Evolutionary conservation across 2,329 filamentous ascomycete species (phyloP), one percentile per base, ranked within the genome.

Genomic region (Cladobotryum protrusum): DNA sequence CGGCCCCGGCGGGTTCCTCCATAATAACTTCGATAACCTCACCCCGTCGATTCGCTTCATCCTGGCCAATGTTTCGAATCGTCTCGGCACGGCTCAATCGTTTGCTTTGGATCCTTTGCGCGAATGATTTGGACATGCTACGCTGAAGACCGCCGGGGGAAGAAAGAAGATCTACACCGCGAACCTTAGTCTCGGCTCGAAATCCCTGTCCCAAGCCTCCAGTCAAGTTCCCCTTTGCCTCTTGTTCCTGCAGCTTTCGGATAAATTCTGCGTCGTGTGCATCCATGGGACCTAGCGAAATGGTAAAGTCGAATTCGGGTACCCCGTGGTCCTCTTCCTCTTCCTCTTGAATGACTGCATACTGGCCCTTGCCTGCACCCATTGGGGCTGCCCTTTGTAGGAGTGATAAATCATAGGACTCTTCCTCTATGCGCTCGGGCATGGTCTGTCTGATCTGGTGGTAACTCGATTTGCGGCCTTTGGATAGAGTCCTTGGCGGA

Each of bases 21-120:
- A 81, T 65, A 42, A 84, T 74, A 2, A 84, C 76, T 58, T 82
- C 74, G 51, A 83, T 78, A 2, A 82, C 74, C 55, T 81, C 70
- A 14, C 79, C 79, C n/a, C 74, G 69, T 50, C 75, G 75, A 57
- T 83, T 81, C 1, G 81, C 81, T 58, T 82, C 78, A 11, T 67
- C 72, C 61, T 84, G 81, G 0, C 74, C 79, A 15, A 78, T 66
- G 17, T 72, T 68, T 49, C 68, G 73, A 48, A 82, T 65, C 0
- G 72, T 76, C 45, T 72, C 63, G 9, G 59, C 57, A 36, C 71
- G 67, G 4, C 55, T 59, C 9, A 66, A 33, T 6, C 44, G 47
- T 20, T 48, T 59, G 19, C 53, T 49, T 4, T 60, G 55, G 17
- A 59, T 58, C 15, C 64, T 62, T 29, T 67, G 62, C 1, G 75